Evolutionary conservation across 306 rosid species (phyloP), one percentile per base, ranked within the genome.

Genomic region (Hippophae tibetana): DNA sequence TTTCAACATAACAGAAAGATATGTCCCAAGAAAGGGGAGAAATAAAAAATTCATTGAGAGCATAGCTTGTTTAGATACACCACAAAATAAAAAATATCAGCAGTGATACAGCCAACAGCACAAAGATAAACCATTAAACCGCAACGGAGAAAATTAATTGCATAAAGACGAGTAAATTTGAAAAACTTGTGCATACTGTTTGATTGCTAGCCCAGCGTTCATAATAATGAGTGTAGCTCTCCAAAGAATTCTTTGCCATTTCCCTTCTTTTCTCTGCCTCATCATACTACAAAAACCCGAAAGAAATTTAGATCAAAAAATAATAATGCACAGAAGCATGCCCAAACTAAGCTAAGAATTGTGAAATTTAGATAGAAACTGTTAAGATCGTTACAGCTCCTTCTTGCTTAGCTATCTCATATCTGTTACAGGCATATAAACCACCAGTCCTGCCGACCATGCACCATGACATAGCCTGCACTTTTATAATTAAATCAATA

Each of bases 161-260:
- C n/a, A 54, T 42, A 5, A 57, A 48, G 8, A 62, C 7, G 38
- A 3, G 38, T 27, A 27, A 56, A 14, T 31, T 27, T 27, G 38
- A 27, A 27, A 27, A 27, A 27, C 13, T 0, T 6, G 7, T 66
- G 60, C 87, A 64, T 89, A 89, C 97, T 67, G 84, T 79, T 76
- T 89, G 97, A 69, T 89, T 89, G 73, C 93, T 89, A 50, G 97
- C 97, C 97, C 97, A 89, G 60, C 97, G 87, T 82, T 89, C 97
- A 68, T 89, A 89, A 73, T 89, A 89, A 78, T 86, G 97, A 63
- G 97, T 89, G 71, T 86, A 89, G 69, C 95, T 82, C 85, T 89
- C 97, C 66, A 89, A 79, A 5, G 95, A 89, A 67, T 86, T 89
- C 79, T 89, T 89, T n/a, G 97, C 95, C 97, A 89, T 89, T 73